Evolutionary conservation across 2,329 filamentous ascomycete species (phyloP).

Genomic region (Aureobasidium sp.): DNA sequence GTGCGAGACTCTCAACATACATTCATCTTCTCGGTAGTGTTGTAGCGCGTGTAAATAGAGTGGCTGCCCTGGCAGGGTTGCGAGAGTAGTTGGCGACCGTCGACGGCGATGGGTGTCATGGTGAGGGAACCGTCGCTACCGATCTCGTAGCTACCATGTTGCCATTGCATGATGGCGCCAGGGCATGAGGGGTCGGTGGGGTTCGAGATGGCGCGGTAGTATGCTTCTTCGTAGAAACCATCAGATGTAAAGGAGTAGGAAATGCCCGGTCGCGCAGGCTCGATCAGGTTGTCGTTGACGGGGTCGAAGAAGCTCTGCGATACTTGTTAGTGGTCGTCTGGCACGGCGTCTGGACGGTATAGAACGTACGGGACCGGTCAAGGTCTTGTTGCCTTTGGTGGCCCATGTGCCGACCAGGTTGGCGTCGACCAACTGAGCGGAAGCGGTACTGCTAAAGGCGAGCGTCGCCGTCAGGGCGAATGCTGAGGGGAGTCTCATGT

Average conservation of each 20-base stretch:
- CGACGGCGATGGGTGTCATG: conserved; percentile 53
- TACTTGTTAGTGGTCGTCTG: background rate
- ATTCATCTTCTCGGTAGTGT: conserved; percentile 55
- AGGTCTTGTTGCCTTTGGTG: conserved; percentile 59
- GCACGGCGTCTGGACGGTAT: background rate
- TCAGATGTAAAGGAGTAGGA: conserved; percentile 66
- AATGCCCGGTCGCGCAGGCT: conserved; percentile 59
- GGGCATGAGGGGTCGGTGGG: conserved; percentile 47
- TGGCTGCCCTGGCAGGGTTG: conserved; percentile 52
- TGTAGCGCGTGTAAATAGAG: conserved; percentile 57
- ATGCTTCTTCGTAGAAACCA: conserved; percentile 60
- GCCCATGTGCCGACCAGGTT: conserved; percentile 62
- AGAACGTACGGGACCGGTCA: conserved; percentile 57
- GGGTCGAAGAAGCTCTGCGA: conserved; percentile 61
- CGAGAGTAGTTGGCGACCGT: conserved; percentile 60
- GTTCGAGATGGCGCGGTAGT: conserved; percentile 61
- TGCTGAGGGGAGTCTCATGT: conserved; percentile 11
- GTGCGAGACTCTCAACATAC: conserved; percentile 32
- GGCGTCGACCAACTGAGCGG: conserved; percentile 1
- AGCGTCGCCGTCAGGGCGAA: conserved; percentile 10
- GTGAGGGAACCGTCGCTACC: conserved; percentile 50
- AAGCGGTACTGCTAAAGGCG: conserved; percentile 5
- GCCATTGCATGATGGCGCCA: conserved; percentile 61
- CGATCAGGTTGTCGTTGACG: conserved; percentile 55
- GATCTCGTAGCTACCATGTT: conserved; percentile 57